Base-by-base conservation (phyloP, 306 rosid species). In the Cyamopsis tetragonoloba region DNA sequence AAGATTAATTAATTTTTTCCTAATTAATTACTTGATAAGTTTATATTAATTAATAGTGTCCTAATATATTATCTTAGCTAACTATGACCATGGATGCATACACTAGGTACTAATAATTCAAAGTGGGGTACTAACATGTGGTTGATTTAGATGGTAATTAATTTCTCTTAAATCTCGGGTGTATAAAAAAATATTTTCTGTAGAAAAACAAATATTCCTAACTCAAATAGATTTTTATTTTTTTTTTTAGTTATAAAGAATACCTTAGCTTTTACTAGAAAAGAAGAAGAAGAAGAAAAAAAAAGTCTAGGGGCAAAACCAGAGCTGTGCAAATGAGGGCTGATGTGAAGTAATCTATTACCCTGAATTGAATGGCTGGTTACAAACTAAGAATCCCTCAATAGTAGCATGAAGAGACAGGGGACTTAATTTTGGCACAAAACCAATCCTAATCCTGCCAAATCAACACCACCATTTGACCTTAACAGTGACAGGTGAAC, bases 401-500 rank as follows among this genome's bases (percentile, higher is more conserved):
- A 17, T 28, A 57, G 56, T 62, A 2, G 44, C 31, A 34, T 32
- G 76, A 70, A 70, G 47, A 19, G 76, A 70, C 59, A 58, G 2
- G 27, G 5, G 5, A 43, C 39, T 27, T 48, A 23, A 31, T 18
- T 60, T 76, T 61, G 27, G 62, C 22, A 2, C 7, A 56, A 66
- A 49, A 2, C 20, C 48, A 5, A 49, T 72, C 50, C 4, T 47
- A 5, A 49, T 72, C 50, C 4, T 47, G 27, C 38, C 55, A 64
- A 59, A 69, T 80, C 49, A 72, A 66, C 79, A 61, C 6, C 79
- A 66, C 72, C 79, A 66, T 69, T 71, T 76, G 81, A 81, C 73
- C 76, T 37, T 6, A 76, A 76, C 32, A 72, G 81, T 67, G 64
- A 20, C 23, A 62, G 31, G 35, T 41, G 64, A 62, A 26, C 27